Conservation (phyloP, 331 rosid species). For the Stylosanthes scabra region DNA sequence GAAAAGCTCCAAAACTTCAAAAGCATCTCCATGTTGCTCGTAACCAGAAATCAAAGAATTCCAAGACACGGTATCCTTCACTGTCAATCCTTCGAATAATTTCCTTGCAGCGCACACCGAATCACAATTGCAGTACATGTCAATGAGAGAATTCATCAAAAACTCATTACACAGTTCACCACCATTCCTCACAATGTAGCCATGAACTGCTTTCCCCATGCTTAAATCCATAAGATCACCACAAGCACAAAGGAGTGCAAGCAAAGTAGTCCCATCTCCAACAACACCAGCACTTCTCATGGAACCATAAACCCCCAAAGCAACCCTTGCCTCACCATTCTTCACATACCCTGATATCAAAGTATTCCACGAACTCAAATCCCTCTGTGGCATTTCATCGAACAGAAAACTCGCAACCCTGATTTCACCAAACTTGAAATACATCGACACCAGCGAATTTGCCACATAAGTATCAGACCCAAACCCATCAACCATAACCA, state of each 20-base stretch:
- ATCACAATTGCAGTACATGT: slow-evolving; percentile 56
- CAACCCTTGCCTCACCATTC: slow-evolving; percentile 48
- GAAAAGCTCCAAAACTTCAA: slow-evolving; percentile 60
- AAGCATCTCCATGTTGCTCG: slow-evolving; percentile 55
- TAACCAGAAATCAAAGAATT: slow-evolving; percentile 68
- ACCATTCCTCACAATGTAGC: slow-evolving; percentile 45
- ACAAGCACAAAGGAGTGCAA: slow-evolving; percentile 54
- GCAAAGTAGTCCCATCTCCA: slow-evolving; percentile 67
- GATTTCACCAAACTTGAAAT: slow-evolving; percentile 48
- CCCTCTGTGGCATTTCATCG: slow-evolving; percentile 62
- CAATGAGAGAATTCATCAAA: slow-evolving; percentile 53
- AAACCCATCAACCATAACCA: slow-evolving; percentile 53
- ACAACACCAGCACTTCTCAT: slow-evolving; percentile 48
- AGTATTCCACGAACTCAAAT: slow-evolving; percentile 64
- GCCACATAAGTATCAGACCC: slow-evolving; percentile 55
- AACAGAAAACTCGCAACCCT: slow-evolving; percentile 53
- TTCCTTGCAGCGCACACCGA: slow-evolving; percentile 38
- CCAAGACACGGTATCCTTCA: slow-evolving; percentile 60
- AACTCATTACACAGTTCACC: slow-evolving; percentile 42
- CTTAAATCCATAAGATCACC: slow-evolving; percentile 47
- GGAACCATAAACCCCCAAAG: slow-evolving; percentile 40
- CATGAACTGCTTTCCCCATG: slow-evolving; percentile 55
- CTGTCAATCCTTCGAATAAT: slow-evolving; percentile 46
- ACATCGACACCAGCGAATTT: slow-evolving; percentile 59
- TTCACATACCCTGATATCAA: slow-evolving; percentile 54